Base-by-base conservation (phyloP, 2,329 filamentous ascomycete genomes). In the Colletotrichum sojae region DNA sequence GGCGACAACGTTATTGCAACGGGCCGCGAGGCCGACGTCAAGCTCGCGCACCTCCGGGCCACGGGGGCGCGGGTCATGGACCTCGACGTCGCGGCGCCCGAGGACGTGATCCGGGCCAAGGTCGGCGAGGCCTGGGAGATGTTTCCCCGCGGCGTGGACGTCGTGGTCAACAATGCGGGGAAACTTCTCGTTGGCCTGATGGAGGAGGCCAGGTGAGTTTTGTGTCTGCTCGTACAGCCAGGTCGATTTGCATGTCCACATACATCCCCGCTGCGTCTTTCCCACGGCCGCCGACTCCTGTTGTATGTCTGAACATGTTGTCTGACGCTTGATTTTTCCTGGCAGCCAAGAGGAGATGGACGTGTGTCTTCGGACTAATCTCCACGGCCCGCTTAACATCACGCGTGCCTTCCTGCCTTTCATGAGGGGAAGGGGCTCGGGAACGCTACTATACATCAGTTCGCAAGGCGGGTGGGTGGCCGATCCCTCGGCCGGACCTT, bases 1-100 rank as follows among this genome's bases (percentile, higher is more conserved):
- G 82, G 81, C 0, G 80, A 84, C 52, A 78, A 80, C 16, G 79
- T 83, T 16, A 80, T 84, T 59, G 82, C 82, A 0, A 83, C 81
- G 0, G 81, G 80, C 0, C 80, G 82, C 5, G 76, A 80, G 18
- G 78, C 78, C 0, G 76, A 78, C 9, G 53, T 36, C 12, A 79
- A 72, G n/a, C 76, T 81, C 4, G 61, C 75, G 39, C 73, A 82
- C n/a, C 80, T 85, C 43, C 10, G 15, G 10, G 45, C 55, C 12
- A 54, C 45, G 9, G 48, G 46, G 5, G 68, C 54, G 22, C 20
- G 25, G 31, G 27, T 56, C 58, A 49, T 63, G 46, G 53, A 59
- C 25, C 48, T 64, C 15, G 68, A 68, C 25, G 46, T 64, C n/a
- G 36, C 48, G 18, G 46, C 46, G n/a, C 18, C 43, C 8, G 49